These are phyloP conservation scores for Trichothecium roseum DNA, from an alignment of 2,329 filamentous ascomycete genomes.

Conservation along the genomic window DNA sequence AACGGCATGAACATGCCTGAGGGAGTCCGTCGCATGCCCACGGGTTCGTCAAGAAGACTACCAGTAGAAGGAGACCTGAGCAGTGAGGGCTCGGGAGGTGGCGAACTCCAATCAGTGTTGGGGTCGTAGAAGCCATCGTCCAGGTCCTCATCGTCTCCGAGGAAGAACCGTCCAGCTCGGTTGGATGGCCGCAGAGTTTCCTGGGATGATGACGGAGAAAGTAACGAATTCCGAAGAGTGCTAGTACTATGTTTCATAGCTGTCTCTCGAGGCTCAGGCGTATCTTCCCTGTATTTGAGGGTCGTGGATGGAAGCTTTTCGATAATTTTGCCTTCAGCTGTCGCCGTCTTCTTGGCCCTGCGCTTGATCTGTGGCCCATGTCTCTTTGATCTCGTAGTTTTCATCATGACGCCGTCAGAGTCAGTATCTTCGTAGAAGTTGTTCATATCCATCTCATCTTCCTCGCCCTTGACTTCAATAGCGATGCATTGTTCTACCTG, in stretches of 20 bases:
- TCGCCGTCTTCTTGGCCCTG: conserved; percentile 22
- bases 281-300: conserved; percentile 72
- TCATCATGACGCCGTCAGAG: conserved; percentile 79
- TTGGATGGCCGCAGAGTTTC: conserved; percentile 69
- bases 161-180: conserved; percentile 52
- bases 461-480: conserved; percentile 72
- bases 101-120: conserved; percentile 20
- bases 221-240: conserved; percentile 34
- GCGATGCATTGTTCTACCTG: conserved; percentile 95
- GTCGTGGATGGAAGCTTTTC: conserved; percentile 81
- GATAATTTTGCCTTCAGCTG: conserved; percentile 71
- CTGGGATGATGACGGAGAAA: conserved; percentile 70
- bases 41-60: conserved; percentile 39
- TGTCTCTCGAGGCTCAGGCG: conserved; percentile 53
- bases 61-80: conserved; percentile 37
- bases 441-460: conserved; percentile 54
- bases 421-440: conserved; percentile 48
- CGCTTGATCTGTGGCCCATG: conserved; percentile 38
- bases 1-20: conserved; percentile 91
- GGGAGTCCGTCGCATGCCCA: conserved; percentile 63
- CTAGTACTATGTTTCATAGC: conserved; percentile 50
- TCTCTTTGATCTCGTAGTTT: conserved; percentile 48
- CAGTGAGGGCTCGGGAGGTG: conserved; percentile 16
- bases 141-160: conserved; percentile 49
- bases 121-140: conserved; percentile 30